These are phyloP conservation scores for Cercospora sojina DNA, from an alignment of 2,329 filamentous ascomycete species.

Conservation along the genomic window DNA sequence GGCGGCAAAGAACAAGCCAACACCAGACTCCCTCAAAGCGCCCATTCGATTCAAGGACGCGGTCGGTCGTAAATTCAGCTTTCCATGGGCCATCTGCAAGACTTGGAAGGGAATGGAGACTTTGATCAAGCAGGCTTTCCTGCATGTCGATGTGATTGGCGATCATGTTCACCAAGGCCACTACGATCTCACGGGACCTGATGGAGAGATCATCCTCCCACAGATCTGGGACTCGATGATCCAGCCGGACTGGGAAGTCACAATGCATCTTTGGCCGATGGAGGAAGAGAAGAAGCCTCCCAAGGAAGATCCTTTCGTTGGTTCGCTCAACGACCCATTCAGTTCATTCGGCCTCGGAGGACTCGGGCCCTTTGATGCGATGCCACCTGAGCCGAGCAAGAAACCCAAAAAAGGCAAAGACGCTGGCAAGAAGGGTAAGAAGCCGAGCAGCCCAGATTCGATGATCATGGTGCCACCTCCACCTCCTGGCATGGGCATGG, in stretches of 20 bases:
- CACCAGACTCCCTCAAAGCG: constrained; percentile 60
- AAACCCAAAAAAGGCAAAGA: constrained; percentile 8
- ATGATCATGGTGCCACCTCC: constrained; percentile 20
- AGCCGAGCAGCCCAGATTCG: constrained; percentile 18
- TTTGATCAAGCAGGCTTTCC: constrained; percentile 52
- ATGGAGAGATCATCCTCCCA: constrained; percentile 51
- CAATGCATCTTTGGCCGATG: constrained; percentile 53
- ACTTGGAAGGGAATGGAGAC: constrained; percentile 56
- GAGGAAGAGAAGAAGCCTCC: constrained; percentile 28
- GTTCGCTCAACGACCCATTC: constrained; percentile 21
- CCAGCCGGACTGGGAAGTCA: constrained; percentile 50
- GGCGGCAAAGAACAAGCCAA: constrained; percentile 48
- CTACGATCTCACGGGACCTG: constrained; percentile 50
- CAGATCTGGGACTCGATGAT: constrained; percentile 51
- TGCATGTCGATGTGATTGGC: constrained; percentile 48
- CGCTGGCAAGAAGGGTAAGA: constrained; percentile 3
- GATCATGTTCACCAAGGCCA: constrained; percentile 48
- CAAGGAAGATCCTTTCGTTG: constrained; percentile 15
- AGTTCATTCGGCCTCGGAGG: constrained; percentile 19
- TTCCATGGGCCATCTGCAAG: constrained; percentile 80
- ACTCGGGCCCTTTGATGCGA: constrained; percentile 13
- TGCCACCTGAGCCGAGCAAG: constrained; percentile 16
- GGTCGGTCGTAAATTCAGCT: constrained; percentile 86
- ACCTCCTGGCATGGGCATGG: constrained; percentile 13
- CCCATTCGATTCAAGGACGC: constrained; percentile 91